A percentile compares a stretch with the other conserved stretches of the same genome.
Evolutionary conservation across 495 filamentous ascomycete genomes (phyloP).

Genomic region (Diplogelasinospora grovesii): DNA sequence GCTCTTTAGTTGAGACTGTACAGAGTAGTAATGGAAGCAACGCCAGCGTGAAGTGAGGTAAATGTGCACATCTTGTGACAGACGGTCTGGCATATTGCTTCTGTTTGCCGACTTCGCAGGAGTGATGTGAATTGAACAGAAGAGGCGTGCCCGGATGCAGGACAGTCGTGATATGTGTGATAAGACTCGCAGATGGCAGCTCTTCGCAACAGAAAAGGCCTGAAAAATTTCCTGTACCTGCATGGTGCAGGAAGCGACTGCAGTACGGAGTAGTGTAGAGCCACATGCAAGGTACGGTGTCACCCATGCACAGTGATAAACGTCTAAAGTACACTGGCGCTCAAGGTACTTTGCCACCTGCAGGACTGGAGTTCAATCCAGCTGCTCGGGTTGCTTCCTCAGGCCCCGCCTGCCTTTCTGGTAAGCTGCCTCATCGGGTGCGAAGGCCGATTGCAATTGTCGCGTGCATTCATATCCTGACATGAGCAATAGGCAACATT

Average conservation of each 20-base stretch:
- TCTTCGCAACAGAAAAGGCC: conserved; percentile 5
- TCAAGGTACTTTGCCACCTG: conserved; percentile 1
- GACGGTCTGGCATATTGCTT: too few species aligned
- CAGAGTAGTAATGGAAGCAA: too few species aligned
- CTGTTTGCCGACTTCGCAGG: too few species aligned
- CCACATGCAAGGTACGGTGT: conserved; percentile 13
- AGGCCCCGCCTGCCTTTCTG: not conserved
- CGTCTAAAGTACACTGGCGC: conserved; percentile 4
- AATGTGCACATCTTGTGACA: too few species aligned
- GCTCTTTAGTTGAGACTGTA: too few species aligned
- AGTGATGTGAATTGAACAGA: too few species aligned
- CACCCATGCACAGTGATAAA: conserved; percentile 2
- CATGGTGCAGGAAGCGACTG: conserved; percentile 16
- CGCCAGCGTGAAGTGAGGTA: too few species aligned
- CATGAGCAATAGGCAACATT: not conserved
- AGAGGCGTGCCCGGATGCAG: too few species aligned
- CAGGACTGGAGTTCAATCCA: conserved; percentile 3
- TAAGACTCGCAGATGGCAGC: conserved; percentile 5
- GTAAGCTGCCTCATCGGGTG: conserved; percentile 14
- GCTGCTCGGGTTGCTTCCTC: conserved; percentile 8
- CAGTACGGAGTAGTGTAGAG: conserved; percentile 7
- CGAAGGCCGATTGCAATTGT: conserved; percentile 6
- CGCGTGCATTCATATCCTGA: not conserved
- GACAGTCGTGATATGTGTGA: too few species aligned
- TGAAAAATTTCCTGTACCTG: conserved; percentile 18